These are phyloP conservation scores for Aureobasidium sp. DNA, from an alignment of 2,329 filamentous ascomycete genomes.

Conservation along the genomic window DNA sequence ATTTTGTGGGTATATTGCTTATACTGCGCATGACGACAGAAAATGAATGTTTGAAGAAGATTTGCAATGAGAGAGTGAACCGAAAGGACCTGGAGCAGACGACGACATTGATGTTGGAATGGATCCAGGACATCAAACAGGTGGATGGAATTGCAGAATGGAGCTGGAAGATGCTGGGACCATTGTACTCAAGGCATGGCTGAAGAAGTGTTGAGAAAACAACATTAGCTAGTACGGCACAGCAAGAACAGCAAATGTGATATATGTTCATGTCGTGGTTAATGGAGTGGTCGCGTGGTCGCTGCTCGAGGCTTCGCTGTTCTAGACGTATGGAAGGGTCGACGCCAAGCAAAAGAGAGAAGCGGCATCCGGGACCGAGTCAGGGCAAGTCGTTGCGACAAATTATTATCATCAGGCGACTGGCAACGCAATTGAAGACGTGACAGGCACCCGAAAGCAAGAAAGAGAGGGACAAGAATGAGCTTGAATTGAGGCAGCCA, in stretches of 20 bases:
- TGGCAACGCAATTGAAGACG: not conserved
- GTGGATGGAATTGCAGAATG: constrained; percentile 50
- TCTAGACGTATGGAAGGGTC: not conserved
- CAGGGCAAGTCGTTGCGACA: not conserved
- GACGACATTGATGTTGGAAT: constrained; percentile 49
- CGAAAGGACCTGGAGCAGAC: constrained; percentile 44
- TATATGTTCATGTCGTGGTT: not conserved
- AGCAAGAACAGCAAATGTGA: not conserved
- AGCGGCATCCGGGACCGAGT: not conserved
- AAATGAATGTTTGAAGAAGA: constrained; percentile 44
- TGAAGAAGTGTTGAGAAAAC: not conserved
- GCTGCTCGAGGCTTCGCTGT: not conserved
- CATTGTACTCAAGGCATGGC: constrained; percentile 30
- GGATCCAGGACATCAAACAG: constrained; percentile 51
- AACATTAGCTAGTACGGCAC: not conserved
- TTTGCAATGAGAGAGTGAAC: constrained; percentile 45
- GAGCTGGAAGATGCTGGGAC: constrained; percentile 48
- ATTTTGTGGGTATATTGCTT: constrained; percentile 52
- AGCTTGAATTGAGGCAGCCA: constrained; percentile 7
- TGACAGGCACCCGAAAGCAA: not conserved
- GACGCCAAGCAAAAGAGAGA: not conserved
- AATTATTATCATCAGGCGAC: not conserved
- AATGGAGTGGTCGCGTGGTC: not conserved
- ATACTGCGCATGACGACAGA: constrained; percentile 49
- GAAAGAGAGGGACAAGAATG: not conserved